These are phyloP conservation scores for Candida hungchunana DNA, from an alignment of 805 yeast species.

Conservation along the genomic window DNA sequence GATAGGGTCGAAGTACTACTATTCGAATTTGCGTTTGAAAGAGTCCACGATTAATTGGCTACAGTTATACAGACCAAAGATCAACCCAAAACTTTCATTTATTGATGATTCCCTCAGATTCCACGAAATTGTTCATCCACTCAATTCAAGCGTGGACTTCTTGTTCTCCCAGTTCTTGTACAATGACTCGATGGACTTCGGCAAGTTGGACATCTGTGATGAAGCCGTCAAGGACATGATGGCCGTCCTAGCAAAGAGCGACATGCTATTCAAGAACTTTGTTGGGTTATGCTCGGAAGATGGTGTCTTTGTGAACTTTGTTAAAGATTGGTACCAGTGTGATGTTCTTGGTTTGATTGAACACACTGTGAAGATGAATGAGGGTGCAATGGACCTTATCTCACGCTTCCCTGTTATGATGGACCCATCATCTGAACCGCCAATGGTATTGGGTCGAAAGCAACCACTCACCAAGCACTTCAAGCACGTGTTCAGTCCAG, in stretches of 20 bases:
- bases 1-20: constrained; percentile 81
- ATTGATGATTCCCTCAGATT: constrained; percentile 8
- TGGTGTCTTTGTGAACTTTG: constrained; percentile 6
- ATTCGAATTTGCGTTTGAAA: constrained; percentile 26
- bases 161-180: constrained; percentile 9
- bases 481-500: constrained; percentile 2
- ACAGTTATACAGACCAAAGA: constrained; percentile 1
- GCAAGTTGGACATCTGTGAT: neutral
- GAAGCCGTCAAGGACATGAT: constrained; percentile 3
- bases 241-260: constrained; percentile 13
- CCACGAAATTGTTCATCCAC: constrained; percentile 3
- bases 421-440: constrained; percentile 1
- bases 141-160: constrained; percentile 6
- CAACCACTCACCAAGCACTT: constrained; percentile 7
- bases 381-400: neutral
- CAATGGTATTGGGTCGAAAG: neutral
- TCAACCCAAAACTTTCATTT: constrained; percentile 1
- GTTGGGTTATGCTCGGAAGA: neutral
- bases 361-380: neutral
- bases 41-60: constrained; percentile 2
- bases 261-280: constrained; percentile 14
- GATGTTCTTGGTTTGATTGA: constrained; percentile 4
- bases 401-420: constrained; percentile 7
- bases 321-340: constrained; percentile 14
- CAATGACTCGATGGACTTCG: constrained; percentile 6